Evolutionary conservation across 2,329 filamentous ascomycete genomes (phyloP), one percentile per base, ranked within the genome.

Genomic region (Botryosphaeria dothidea): DNA sequence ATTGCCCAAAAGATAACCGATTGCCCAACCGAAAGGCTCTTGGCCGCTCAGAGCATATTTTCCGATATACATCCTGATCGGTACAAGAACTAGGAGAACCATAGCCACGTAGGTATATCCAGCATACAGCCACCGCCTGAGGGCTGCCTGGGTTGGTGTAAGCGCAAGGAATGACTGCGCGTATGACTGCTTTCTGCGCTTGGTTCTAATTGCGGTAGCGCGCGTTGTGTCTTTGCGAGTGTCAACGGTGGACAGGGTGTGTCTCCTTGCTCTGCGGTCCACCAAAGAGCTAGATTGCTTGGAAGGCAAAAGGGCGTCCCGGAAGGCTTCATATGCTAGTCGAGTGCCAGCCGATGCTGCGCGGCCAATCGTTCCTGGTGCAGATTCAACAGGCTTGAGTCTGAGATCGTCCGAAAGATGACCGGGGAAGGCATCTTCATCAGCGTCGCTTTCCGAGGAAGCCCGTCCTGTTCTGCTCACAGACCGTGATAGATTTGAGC

Each of bases 11-110:
- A 97, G 80, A 76, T 99, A 99, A 1, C 92, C 90, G 11, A 97
- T 77, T 0, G 92, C 93, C 95, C 95, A 99, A 2, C 94, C 92
- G 49, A 99, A 86, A 0, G 95, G 93, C 71, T 99, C 95, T 60
- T 88, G 81, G 17, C 87, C 88, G 36, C 84, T 73, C 1, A 99
- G 82, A 15, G 92, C 93, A 67, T 85, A 82, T 48, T 80, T 78
- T 43, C 84, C 79, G 57, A 98, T 87, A 69, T 92, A 90, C 2
- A 82, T 81, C 62, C 93, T 86, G 29, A 98, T 84, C 0, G 88
- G 90, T 3, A 88, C 78, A 3, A 97, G 78, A 61, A 96, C 86
- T 34, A 92, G 85, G 0, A 81, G 71, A 8, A 89, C 61, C 7
- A 96, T 86, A 54, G 87, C 85, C 0, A 82, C 66, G 75, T 97